A percentile compares a stretch with the other conserved stretches of the same genome.
These are phyloP conservation scores for Globisporangium echinulatum DNA, from an alignment of 352 stramenopile species.

Conservation along the genomic window DNA sequence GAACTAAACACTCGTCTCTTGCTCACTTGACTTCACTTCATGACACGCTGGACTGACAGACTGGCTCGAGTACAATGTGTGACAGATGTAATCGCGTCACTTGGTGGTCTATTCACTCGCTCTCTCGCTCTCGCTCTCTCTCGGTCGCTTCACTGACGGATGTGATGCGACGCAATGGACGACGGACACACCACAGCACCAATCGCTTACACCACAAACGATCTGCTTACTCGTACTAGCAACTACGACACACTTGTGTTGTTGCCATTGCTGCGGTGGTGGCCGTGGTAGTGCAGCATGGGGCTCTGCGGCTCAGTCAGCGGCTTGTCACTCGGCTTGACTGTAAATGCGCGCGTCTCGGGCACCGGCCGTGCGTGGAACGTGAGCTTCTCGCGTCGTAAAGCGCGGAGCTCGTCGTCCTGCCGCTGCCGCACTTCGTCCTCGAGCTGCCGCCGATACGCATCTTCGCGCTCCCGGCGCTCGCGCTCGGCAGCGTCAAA, in stretches of 20 bases:
- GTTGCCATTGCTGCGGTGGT: neutral
- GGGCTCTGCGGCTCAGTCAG: constrained; percentile 59
- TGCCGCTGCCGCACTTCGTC: constrained; percentile 40
- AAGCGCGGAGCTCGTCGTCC: constrained; percentile 62
- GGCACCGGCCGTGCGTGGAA: constrained; percentile 67
- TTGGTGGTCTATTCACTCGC: too few relatives aligned
- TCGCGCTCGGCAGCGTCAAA: constrained; percentile 70
- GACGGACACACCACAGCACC: too few relatives aligned
- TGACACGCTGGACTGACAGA: too few relatives aligned
- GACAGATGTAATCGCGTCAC: too few relatives aligned
- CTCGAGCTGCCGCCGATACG: constrained; percentile 42
- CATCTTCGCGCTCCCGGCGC: constrained; percentile 56
- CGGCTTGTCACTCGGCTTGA: constrained; percentile 37
- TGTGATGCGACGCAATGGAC: too few relatives aligned
- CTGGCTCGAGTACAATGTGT: too few relatives aligned
- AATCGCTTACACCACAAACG: too few relatives aligned
- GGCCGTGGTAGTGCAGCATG: constrained; percentile 20
- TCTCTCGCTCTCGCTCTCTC: too few relatives aligned
- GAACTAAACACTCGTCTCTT: too few relatives aligned
- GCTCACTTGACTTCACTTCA: too few relatives aligned
- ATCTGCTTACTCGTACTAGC: too few relatives aligned
- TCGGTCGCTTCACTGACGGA: too few relatives aligned
- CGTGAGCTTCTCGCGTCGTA: constrained; percentile 66
- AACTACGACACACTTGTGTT: neutral
- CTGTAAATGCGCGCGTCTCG: constrained; percentile 33